Evolutionary conservation across 2,329 filamentous ascomycete genomes (phyloP).

Genomic region (Thermochaetoides dissita): DNA sequence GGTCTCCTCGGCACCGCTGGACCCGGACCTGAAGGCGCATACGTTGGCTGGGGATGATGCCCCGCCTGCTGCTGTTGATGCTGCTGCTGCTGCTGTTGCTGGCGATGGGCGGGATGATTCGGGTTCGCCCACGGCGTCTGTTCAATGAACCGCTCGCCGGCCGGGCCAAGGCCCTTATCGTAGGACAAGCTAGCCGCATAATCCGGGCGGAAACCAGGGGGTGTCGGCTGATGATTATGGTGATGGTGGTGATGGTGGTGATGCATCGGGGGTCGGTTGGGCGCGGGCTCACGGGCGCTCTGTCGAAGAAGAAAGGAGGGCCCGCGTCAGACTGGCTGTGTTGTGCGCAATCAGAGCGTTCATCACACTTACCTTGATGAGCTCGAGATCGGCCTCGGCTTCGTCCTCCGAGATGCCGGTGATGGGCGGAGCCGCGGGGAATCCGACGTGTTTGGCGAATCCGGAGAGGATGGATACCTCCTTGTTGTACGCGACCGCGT

Average conservation of each 20-base stretch:
- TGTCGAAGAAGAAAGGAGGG: no score
- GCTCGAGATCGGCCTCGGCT: slow-evolving; percentile 73
- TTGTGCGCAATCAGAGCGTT: background rate
- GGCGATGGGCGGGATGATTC: slow-evolving; percentile 57
- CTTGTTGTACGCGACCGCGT: slow-evolving; percentile 84
- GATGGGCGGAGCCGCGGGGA: slow-evolving; percentile 86
- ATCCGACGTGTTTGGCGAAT: slow-evolving; percentile 87
- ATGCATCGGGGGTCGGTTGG: slow-evolving; percentile 6
- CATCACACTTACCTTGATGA: slow-evolving; percentile 61
- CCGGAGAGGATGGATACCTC: slow-evolving; percentile 87
- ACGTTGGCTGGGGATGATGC: slow-evolving; percentile 21
- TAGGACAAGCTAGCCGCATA: slow-evolving; percentile 26
- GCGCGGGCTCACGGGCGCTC: slow-evolving; percentile 19
- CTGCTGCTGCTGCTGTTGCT: slow-evolving; percentile 25
- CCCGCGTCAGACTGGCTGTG: slow-evolving; percentile 11
- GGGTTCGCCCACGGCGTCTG: slow-evolving; percentile 89
- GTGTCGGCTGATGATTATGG: slow-evolving; percentile 4
- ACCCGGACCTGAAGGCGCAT: slow-evolving; percentile 14
- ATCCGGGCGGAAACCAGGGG: slow-evolving; percentile 11
- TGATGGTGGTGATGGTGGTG: no score
- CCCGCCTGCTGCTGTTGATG: no score
- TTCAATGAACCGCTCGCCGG: slow-evolving; percentile 76
- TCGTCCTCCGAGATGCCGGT: slow-evolving; percentile 56
- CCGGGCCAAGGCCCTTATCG: slow-evolving; percentile 41
- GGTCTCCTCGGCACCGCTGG: slow-evolving; percentile 21